Evolutionary conservation across 768 basidiomycete species (phyloP), one percentile per base, ranked within the genome.

Genomic region (Pleurotus ostreatus): DNA sequence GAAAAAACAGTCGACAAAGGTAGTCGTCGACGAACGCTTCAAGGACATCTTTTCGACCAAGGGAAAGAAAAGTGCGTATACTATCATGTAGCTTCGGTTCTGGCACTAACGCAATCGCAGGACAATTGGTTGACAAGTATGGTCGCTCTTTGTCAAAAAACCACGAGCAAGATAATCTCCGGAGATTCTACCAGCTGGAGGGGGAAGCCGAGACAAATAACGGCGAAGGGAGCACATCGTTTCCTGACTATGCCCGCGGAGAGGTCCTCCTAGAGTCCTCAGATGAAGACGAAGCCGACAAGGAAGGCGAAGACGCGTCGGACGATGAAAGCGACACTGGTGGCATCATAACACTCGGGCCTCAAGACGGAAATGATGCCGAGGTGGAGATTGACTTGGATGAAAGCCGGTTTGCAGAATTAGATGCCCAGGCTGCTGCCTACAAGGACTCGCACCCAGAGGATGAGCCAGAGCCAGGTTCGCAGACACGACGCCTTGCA

Each of bases 21-120:
- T 97, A 52, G 82, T 89, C 53, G 81, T 98, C 38, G 97, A 99
- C 68, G 86, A 94, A 9, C 86, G 97, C 20, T 99, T 98, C 80
- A 92, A 88, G 69, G 74, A 78, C 55, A 79, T 97, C 16, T 83
- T 98, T 44, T 71, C 76, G 12, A 73, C 67, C 61, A 77, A 78
- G 66, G 67, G 63, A 58, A 64, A 66, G 59, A 70, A 72, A 56
- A 59, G 63, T 49, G n/a, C 5, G 11, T 49, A 30, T 47, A 38
- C 11, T 25, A 38, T 9, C 11, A 34, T 34, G 30, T 34, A 34
- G 30, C 2, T 9, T 11, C 11, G 30, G 30, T 34, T 11, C 30
- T 11, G 7, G 30, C 8, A 34, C 11, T 9, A 34, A 34, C 30
- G 9, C 30, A 2, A 57, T 55, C 41, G 41, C 48, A 59, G 59